Evolutionary conservation across 257 asterid species (phyloP).

Genomic region (Gardenia jasminoides): DNA sequence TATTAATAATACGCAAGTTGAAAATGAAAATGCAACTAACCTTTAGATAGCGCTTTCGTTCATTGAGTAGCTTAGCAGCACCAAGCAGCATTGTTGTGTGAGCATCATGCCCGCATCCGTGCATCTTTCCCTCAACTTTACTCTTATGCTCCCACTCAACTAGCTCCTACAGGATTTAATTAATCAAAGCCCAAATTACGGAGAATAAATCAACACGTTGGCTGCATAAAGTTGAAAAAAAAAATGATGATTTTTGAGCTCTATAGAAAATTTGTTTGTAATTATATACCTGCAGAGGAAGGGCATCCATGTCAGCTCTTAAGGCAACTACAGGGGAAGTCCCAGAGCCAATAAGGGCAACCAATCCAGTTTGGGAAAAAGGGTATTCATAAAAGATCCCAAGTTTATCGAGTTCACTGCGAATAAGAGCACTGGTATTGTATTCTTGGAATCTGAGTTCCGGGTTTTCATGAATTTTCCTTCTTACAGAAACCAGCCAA

Average conservation of each 20-base stretch:
- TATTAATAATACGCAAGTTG: background rate
- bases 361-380: constrained; percentile 74
- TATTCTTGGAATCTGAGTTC: constrained; percentile 68
- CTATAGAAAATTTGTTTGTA: background rate
- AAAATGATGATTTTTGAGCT: background rate
- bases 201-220: background rate
- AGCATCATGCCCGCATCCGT: constrained; percentile 95
- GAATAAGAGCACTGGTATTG: constrained; percentile 75
- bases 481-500: constrained; percentile 59
- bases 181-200: background rate
- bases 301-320: constrained; percentile 94
- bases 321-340: constrained; percentile 69
- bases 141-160: constrained; percentile 95
- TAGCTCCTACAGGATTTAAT: constrained; percentile 53
- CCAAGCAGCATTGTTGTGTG: constrained; percentile 94
- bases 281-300: constrained; percentile 58
- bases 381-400: constrained; percentile 69
- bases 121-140: constrained; percentile 78
- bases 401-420: constrained; percentile 57
- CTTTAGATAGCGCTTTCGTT: constrained; percentile 61
- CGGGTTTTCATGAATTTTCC: constrained; percentile 84
- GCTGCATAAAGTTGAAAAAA: background rate
- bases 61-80: constrained; percentile 77
- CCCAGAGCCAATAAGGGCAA: constrained; percentile 78
- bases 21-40: constrained; percentile 30